A percentile compares a stretch with the other conserved stretches of the same genome.
These are phyloP conservation scores for Candida boleticola DNA, from an alignment of 805 yeast genomes.

Conservation along the genomic window DNA sequence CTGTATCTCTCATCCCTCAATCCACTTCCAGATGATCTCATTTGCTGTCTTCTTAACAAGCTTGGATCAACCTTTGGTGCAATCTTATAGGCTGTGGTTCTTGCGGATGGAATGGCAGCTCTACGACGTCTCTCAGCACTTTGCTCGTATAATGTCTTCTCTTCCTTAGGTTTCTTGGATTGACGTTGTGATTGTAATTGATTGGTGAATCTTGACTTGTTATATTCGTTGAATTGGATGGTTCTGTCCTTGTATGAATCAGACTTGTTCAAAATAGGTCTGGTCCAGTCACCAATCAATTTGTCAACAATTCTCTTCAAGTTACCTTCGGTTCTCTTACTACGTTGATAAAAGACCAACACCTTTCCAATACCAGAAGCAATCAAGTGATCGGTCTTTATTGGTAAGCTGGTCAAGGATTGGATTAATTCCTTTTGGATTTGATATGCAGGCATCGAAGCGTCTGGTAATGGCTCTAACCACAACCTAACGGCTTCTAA, in stretches of 20 bases:
- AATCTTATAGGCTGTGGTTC: slow-evolving; percentile 82
- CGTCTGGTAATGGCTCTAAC: slow-evolving; percentile 98
- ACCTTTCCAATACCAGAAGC: slow-evolving; percentile 95
- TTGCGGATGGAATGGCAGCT: slow-evolving; percentile 93
- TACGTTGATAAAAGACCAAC: slow-evolving; percentile 86
- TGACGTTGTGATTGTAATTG: slow-evolving; percentile 35
- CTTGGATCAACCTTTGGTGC: slow-evolving; percentile 78
- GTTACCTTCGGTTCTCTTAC: slow-evolving; percentile 82
- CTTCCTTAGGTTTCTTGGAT: slow-evolving; percentile 28
- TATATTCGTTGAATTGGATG: slow-evolving; percentile 67
- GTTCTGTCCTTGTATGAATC: slow-evolving; percentile 90
- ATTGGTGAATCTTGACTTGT: slow-evolving; percentile 51
- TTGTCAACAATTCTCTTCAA: slow-evolving; percentile 88
- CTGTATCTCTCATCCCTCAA: slow-evolving; percentile 74
- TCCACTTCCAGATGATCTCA: slow-evolving; percentile 39
- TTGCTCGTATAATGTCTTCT: slow-evolving; percentile 75
- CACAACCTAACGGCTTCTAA: slow-evolving; percentile 92
- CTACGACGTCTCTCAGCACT: slow-evolving; percentile 89
- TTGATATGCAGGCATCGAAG: slow-evolving; percentile 95
- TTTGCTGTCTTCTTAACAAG: slow-evolving; percentile 41
- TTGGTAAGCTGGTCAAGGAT: slow-evolving; percentile 76
- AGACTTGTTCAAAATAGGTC: slow-evolving; percentile 94
- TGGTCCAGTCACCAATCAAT: slow-evolving; percentile 94
- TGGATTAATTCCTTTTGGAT: slow-evolving; percentile 84
- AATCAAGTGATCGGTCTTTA: slow-evolving; percentile 91